These are phyloP conservation scores for Elongisporangium prolatum DNA, from an alignment of 352 stramenopile genomes.

Conservation along the genomic window DNA sequence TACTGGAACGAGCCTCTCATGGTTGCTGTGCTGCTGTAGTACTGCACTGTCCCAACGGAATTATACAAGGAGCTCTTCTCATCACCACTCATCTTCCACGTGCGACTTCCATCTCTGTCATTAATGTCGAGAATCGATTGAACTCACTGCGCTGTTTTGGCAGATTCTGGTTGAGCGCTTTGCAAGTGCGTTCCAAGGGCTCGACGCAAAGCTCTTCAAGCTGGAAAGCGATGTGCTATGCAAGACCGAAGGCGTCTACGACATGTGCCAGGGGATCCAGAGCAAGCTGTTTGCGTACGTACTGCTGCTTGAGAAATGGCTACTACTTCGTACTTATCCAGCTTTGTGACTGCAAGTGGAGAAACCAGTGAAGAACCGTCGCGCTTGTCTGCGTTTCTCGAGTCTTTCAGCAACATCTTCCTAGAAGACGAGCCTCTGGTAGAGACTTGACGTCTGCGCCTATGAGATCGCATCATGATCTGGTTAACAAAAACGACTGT, in stretches of 20 bases:
- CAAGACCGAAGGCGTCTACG: conserved; percentile 47
- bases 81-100: conserved; percentile 62
- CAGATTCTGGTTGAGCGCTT: conserved; percentile 68
- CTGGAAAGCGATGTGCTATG: conserved; percentile 64
- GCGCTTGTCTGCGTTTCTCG: conserved; percentile 39
- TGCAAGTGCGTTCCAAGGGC: conserved; percentile 35
- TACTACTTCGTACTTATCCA: background rate
- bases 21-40: conserved; percentile 9
- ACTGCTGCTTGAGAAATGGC: background rate
- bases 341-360: background rate
- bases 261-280: conserved; percentile 36
- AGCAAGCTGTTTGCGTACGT: conserved; percentile 45
- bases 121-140: background rate
- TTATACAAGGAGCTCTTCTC: conserved; percentile 38
- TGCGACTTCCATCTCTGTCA: conserved; percentile 15
- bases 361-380: conserved; percentile 17
- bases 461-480: background rate
- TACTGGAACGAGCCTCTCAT: background rate
- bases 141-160: background rate
- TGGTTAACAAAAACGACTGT: background rate
- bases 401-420: conserved; percentile 44
- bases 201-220: conserved; percentile 62
- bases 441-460: background rate
- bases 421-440: conserved; percentile 62
- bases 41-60: conserved; percentile 20